Conservation (phyloP, 805 yeast species). For the Kuraishia borneana region DNA sequence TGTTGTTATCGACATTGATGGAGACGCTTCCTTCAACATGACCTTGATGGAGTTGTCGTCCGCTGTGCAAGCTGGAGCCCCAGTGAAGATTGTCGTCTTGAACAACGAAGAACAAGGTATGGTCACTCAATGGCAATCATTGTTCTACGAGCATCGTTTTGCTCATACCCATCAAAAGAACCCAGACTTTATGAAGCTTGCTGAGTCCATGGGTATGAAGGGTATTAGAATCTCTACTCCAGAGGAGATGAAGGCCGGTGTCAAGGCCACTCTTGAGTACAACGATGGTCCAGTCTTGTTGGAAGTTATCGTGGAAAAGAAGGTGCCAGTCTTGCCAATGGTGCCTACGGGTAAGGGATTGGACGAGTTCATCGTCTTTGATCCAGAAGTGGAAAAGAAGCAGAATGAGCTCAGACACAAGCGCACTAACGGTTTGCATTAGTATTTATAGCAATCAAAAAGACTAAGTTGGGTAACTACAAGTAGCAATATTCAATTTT, state of each 20-base stretch:
- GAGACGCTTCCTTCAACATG: constrained; percentile 99
- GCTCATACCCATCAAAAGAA: constrained; percentile 96
- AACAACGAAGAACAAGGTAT: constrained; percentile 99
- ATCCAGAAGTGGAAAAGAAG: constrained; percentile 67
- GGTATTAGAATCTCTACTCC: constrained; percentile 67
- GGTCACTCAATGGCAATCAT: constrained; percentile 99
- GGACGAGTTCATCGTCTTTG: constrained; percentile 85
- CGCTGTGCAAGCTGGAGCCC: constrained; percentile 89
- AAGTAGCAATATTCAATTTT: constrained; percentile 8
- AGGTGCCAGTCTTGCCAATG: constrained; percentile 96
- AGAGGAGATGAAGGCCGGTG: constrained; percentile 46
- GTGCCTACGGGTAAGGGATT: constrained; percentile 94
- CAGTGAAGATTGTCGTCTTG: constrained; percentile 78
- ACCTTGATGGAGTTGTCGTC: constrained; percentile 86
- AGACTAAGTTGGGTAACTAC: neutral
- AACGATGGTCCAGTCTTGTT: constrained; percentile 76
- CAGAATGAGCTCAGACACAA: constrained; percentile 55
- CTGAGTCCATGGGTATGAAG: constrained; percentile 88
- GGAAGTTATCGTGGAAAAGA: constrained; percentile 85
- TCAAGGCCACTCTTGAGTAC: constrained; percentile 61
- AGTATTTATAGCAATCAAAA: too few relatives aligned
- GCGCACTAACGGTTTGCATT: constrained; percentile 68
- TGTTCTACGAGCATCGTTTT: constrained; percentile 93
- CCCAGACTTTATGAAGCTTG: constrained; percentile 87
- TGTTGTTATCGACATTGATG: constrained; percentile 91